Evolutionary conservation across 345 rosid species (phyloP).

Genomic region (Linum trigynum): DNA sequence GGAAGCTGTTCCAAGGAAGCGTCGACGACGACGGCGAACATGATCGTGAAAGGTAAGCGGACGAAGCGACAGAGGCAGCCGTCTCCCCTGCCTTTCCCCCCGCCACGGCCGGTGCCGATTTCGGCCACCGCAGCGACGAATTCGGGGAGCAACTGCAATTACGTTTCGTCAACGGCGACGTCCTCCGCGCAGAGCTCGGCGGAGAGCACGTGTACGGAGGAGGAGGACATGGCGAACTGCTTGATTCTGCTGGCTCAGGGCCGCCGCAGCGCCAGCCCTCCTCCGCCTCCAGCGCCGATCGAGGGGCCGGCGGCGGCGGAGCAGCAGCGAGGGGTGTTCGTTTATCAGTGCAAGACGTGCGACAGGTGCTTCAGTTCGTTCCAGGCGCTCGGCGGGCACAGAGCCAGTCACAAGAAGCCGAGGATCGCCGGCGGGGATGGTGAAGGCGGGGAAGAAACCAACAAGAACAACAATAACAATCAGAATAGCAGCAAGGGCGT

Average conservation of each 20-base stretch:
- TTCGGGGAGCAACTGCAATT: not conserved
- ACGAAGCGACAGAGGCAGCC: constrained; percentile 55
- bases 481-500: not conserved
- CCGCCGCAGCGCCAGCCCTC: not conserved
- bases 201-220: constrained; percentile 10
- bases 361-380: constrained; percentile 23
- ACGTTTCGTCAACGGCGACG: not conserved
- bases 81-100: constrained; percentile 33
- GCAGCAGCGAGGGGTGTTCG: not conserved
- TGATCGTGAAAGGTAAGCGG: constrained; percentile 52
- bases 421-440: constrained; percentile 2
- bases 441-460: not conserved
- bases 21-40: constrained; percentile 11
- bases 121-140: constrained; percentile 1
- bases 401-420: constrained; percentile 29
- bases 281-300: not conserved
- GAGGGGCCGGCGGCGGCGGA: constrained; percentile 16
- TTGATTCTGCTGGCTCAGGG: constrained; percentile 29
- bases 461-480: not conserved
- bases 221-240: constrained; percentile 29
- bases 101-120: constrained; percentile 15
- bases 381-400: constrained; percentile 31
- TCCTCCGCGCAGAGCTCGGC: constrained; percentile 17
- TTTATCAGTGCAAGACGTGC: constrained; percentile 25
- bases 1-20: constrained; percentile 25